Evolutionary conservation across 2,329 filamentous ascomycete genomes (phyloP).

Genomic region (Aspergillus sp.): DNA sequence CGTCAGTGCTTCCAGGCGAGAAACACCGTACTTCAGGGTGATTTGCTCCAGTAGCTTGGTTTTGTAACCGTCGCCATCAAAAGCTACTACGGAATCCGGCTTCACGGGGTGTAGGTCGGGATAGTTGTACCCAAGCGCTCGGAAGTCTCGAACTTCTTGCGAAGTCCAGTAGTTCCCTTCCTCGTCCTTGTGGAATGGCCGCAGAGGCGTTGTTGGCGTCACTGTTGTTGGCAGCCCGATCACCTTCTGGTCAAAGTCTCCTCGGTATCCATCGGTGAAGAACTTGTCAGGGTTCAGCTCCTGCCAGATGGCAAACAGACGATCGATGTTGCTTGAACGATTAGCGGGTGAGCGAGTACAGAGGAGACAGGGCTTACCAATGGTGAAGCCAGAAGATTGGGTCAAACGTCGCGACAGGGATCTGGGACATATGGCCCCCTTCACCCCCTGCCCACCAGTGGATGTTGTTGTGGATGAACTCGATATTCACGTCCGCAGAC

Average conservation of each 20-base stretch:
- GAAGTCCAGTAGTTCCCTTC: neutral
- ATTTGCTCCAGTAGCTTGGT: neutral
- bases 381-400: conserved; percentile 15
- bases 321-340: neutral
- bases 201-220: neutral
- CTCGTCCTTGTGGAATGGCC: neutral
- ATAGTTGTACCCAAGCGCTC: conserved; percentile 3
- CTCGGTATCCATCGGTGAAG: neutral
- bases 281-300: conserved; percentile 7
- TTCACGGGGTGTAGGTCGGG: neutral
- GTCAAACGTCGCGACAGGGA: conserved; percentile 11
- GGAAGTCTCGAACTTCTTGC: neutral
- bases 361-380: conserved; percentile 2
- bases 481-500: neutral
- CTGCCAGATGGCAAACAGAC: conserved; percentile 5
- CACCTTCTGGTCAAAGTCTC: neutral
- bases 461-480: conserved; percentile 12
- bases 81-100: neutral
- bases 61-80: neutral
- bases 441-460: conserved; percentile 2
- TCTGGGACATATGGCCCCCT: conserved; percentile 9
- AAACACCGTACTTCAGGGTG: neutral
- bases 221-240: neutral
- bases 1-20: neutral
- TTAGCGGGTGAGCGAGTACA: neutral